These are phyloP conservation scores for Rosellinia necatrix DNA, from an alignment of 2,329 filamentous ascomycete genomes.

Conservation along the genomic window DNA sequence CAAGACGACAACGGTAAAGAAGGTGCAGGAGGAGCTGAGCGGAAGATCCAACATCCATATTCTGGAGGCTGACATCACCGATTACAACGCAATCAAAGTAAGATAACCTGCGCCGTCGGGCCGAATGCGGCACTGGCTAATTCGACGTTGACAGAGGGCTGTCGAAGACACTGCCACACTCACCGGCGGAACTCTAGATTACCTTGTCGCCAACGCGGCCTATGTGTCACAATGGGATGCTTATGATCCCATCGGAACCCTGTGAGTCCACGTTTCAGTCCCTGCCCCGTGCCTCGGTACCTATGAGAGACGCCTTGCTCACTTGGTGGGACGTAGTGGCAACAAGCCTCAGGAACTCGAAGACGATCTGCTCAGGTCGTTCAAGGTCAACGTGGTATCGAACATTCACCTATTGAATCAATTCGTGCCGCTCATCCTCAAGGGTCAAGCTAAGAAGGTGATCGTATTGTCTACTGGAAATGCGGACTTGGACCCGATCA, in stretches of 20 bases:
- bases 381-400: too few species aligned
- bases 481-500: constrained; percentile 56
- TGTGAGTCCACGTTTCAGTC: too few species aligned
- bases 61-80: too few species aligned
- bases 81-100: too few species aligned
- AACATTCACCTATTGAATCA: constrained; percentile 58
- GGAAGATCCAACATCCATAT: too few species aligned
- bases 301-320: not conserved
- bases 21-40: too few species aligned
- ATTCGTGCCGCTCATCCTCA: constrained; percentile 57
- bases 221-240: not conserved
- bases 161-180: not conserved
- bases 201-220: constrained; percentile 8
- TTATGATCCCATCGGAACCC: not conserved
- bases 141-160: not conserved
- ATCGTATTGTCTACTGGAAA: constrained; percentile 49
- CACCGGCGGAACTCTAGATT: not conserved
- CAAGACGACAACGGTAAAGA: too few species aligned
- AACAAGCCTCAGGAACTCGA: not conserved
- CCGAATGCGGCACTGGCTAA: not conserved
- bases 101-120: too few species aligned
- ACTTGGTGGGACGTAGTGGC: not conserved
- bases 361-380: not conserved
- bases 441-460: constrained; percentile 48
- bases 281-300: not conserved